Evolutionary conservation across 2,329 filamentous ascomycete species (phyloP).

Genomic region (Dothideomycetidae sp.): DNA sequence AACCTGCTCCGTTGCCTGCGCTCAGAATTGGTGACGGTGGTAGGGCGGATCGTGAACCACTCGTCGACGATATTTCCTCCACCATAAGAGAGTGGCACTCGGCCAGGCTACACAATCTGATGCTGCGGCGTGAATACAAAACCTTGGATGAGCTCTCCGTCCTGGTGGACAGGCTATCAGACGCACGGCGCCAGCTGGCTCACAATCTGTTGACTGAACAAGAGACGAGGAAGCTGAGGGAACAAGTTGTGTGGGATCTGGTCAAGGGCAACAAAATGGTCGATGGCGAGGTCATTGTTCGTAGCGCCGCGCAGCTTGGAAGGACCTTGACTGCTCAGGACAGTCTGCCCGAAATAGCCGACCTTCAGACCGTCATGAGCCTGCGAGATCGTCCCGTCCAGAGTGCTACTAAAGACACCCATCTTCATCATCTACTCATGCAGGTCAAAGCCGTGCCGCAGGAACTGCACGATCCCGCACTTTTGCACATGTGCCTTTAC

Average conservation of each 20-base stretch:
- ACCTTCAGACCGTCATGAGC: constrained; percentile 90
- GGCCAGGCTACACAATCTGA: constrained; percentile 82
- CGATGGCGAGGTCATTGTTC: constrained; percentile 84
- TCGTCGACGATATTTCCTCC: constrained; percentile 95
- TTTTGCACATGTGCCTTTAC: constrained; percentile 64
- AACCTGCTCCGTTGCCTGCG: constrained; percentile 88
- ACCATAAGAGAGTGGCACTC: constrained; percentile 98
- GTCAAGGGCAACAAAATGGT: constrained; percentile 90
- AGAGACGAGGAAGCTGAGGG: constrained; percentile 67
- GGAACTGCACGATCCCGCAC: constrained; percentile 58
- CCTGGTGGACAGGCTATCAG: constrained; percentile 69
- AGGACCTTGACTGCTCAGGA: constrained; percentile 83
- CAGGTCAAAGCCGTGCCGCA: constrained; percentile 74
- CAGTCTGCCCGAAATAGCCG: constrained; percentile 80
- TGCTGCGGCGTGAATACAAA: constrained; percentile 69
- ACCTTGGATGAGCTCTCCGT: constrained; percentile 67
- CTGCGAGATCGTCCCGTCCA: constrained; percentile 71
- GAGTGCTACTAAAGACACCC: constrained; percentile 50
- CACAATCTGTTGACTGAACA: constrained; percentile 84
- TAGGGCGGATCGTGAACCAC: constrained; percentile 68
- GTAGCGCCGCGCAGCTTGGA: constrained; percentile 70
- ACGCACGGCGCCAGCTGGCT: constrained; percentile 74
- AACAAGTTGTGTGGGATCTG: constrained; percentile 89
- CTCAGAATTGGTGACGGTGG: constrained; percentile 60
- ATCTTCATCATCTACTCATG: constrained; percentile 68